Percentiles rank a stretch among this genome's conserved stretches.
phyloP scores from a whole-genome alignment of 2,329 filamentous ascomycete genomes.

The Paraphoma chrysanthemicola region DNA sequence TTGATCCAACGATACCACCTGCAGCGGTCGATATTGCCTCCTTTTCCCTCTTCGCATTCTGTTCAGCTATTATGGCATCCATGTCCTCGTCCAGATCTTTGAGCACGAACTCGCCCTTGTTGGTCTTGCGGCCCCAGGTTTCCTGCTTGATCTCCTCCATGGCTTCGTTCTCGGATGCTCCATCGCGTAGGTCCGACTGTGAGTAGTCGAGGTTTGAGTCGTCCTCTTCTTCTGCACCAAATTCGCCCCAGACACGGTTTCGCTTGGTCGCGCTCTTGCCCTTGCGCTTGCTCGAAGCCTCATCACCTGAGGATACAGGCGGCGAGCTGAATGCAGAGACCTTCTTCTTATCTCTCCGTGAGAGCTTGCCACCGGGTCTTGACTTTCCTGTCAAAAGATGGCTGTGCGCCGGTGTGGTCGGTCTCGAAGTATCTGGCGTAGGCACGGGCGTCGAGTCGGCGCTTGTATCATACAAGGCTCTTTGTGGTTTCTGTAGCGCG shows the following conservation, averaged over 20 bases:
- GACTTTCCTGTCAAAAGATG: slow-evolving; percentile 76
- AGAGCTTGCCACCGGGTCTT: slow-evolving; percentile 78
- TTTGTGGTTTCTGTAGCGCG: slow-evolving; percentile 54
- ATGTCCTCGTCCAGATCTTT: slow-evolving; percentile 95
- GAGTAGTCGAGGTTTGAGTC: slow-evolving; percentile 89
- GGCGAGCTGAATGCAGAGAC: slow-evolving; percentile 61
- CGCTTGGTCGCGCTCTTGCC: slow-evolving; percentile 74
- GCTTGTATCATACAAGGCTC: slow-evolving; percentile 56
- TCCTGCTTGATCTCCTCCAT: slow-evolving; percentile 78
- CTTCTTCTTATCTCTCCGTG: slow-evolving; percentile 79
- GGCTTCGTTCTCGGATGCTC: slow-evolving; percentile 59
- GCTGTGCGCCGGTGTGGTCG: slow-evolving; percentile 72
- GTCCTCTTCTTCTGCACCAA: slow-evolving; percentile 86
- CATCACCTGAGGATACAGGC: slow-evolving; percentile 82
- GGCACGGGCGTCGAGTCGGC: slow-evolving; percentile 73
- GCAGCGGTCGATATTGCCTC: slow-evolving; percentile 25
- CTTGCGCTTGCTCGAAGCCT: slow-evolving; percentile 66
- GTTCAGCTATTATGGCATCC: slow-evolving; percentile 82
- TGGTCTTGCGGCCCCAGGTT: slow-evolving; percentile 84
- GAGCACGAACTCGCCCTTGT: slow-evolving; percentile 90
- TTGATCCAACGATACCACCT: slow-evolving; percentile 75
- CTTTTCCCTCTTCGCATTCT: slow-evolving; percentile 64
- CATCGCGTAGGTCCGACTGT: slow-evolving; percentile 61
- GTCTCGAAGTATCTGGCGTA: slow-evolving; percentile 79
- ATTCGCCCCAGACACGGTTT: slow-evolving; percentile 89